A percentile compares a stretch with the other conserved stretches of the same genome.
Conservation (phyloP, 176 grass and related monocot genomes). For the Triticum urartu region DNA sequence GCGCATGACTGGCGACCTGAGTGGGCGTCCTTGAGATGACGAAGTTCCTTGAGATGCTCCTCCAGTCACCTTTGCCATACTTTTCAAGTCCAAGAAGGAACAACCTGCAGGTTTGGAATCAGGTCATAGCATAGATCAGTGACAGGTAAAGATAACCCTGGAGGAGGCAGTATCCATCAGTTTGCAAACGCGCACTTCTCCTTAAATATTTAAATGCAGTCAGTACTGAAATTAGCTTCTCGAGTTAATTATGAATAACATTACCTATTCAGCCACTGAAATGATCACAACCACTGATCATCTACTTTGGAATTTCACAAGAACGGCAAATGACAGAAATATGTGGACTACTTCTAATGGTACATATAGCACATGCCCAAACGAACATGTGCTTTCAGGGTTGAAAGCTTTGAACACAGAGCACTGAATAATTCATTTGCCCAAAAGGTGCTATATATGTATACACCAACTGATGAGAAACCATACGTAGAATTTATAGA, state of each 20-base stretch:
- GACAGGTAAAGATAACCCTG: background rate
- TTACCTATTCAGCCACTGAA: background rate
- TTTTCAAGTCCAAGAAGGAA: conserved; percentile 97
- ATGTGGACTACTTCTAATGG: background rate
- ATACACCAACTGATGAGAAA: background rate
- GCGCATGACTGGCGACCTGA: conserved; percentile 90
- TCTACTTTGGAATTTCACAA: background rate
- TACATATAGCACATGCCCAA: background rate
- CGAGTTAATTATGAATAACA: background rate
- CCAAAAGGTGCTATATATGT: background rate
- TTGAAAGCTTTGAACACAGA: conserved; percentile 12
- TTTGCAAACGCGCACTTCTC: background rate
- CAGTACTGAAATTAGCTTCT: background rate
- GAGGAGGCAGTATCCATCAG: background rate
- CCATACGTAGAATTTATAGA: background rate
- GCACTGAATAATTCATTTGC: background rate
- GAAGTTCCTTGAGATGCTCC: conserved; percentile 96
- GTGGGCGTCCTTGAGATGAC: conserved; percentile 96
- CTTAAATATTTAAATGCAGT: background rate
- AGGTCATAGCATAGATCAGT: conserved; percentile 11
- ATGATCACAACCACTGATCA: background rate
- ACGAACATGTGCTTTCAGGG: background rate
- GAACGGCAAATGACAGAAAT: background rate
- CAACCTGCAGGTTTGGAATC: conserved; percentile 51
- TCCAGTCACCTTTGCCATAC: conserved; percentile 96